Conservation (phyloP, 345 rosid species). For the Syzygium grande region DNA sequence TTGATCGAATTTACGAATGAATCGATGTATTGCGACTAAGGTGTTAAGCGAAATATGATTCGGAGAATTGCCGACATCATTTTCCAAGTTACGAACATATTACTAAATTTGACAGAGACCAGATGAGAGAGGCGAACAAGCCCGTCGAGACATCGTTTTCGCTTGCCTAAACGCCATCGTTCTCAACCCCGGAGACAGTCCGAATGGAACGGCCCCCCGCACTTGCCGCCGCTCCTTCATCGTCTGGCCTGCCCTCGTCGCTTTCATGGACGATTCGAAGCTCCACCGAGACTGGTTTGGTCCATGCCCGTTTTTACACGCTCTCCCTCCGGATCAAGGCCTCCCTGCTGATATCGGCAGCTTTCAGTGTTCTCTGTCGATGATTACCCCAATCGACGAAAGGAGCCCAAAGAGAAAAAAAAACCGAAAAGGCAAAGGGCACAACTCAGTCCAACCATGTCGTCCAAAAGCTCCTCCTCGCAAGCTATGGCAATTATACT, state of each 20-base stretch:
- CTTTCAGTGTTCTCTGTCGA: not conserved
- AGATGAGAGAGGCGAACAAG: not conserved
- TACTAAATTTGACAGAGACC: no score
- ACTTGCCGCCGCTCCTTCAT: not conserved
- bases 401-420: not conserved
- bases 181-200: not conserved
- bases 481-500: accelerated
- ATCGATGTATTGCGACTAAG: not conserved
- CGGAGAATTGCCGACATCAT: not conserved
- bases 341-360: no score
- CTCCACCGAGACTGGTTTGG: not conserved
- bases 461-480: not conserved
- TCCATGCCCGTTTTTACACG: not conserved
- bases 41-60: not conserved
- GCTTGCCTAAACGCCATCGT: not conserved
- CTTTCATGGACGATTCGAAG: not conserved
- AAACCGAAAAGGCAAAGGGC: not conserved
- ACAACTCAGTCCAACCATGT: not conserved
- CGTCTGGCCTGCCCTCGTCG: not conserved
- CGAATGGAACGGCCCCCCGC: not conserved
- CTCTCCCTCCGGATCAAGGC: no score
- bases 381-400: not conserved
- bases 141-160: not conserved
- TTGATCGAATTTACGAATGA: not conserved
- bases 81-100: no score